Evolutionary conservation across 2,329 filamentous ascomycete species (phyloP).

Genomic region (Celoporthe dispersa): DNA sequence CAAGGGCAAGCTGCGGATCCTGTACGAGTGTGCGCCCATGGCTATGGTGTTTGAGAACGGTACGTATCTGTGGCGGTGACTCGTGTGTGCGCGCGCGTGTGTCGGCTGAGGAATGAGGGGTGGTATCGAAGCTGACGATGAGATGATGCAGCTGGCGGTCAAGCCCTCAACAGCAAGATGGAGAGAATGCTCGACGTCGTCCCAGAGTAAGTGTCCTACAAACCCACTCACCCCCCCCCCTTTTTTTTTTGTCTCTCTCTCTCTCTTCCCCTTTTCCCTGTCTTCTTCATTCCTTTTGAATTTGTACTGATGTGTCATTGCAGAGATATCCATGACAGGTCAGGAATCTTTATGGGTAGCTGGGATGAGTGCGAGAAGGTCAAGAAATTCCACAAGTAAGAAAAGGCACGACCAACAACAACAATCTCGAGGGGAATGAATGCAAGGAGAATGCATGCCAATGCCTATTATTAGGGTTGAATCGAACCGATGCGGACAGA

Average conservation of each 20-base stretch:
- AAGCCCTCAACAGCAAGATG: constrained; percentile 92
- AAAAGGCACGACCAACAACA: neutral
- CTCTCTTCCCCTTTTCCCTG: no score
- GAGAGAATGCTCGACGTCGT: constrained; percentile 85
- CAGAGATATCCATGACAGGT: constrained; percentile 84
- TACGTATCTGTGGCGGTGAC: constrained; percentile 50
- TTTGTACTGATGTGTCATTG: neutral
- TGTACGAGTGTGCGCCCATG: constrained; percentile 99
- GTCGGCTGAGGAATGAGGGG: neutral
- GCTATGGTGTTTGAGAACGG: constrained; percentile 98
- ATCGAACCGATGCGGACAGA: constrained; percentile 19
- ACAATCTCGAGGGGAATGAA: neutral
- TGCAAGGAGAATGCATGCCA: neutral
- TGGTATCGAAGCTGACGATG: constrained; percentile 4
- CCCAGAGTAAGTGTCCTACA: constrained; percentile 65
- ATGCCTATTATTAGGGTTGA: neutral
- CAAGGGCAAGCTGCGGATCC: constrained; percentile 95
- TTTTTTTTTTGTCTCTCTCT: no score
- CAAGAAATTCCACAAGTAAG: constrained; percentile 74
- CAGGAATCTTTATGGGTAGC: constrained; percentile 95
- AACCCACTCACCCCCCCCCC: no score
- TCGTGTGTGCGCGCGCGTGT: neutral
- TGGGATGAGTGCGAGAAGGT: constrained; percentile 96
- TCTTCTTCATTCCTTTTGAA: no score
- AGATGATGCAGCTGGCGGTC: constrained; percentile 75